phyloP scores from a whole-genome alignment of 371 early-diverging fungal genomes.

The Neoconidiobolus thromboides region DNA sequence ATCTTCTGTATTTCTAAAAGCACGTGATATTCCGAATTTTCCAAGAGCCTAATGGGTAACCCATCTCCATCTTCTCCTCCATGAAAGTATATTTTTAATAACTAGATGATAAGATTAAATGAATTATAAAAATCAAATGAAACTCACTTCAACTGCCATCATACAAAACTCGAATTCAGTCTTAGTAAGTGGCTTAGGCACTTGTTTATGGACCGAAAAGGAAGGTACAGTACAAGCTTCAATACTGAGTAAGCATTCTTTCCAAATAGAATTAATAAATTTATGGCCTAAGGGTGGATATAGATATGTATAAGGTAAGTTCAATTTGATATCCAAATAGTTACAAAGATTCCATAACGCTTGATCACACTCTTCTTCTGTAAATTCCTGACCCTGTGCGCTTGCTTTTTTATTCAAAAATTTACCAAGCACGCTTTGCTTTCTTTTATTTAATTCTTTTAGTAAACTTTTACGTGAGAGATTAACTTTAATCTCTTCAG shows the following conservation, averaged over 20 bases:
- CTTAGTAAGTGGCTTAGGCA: conserved; percentile 24
- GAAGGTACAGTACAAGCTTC: conserved; percentile 65
- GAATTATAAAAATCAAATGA: not conserved
- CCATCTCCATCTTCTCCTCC: conserved; percentile 76
- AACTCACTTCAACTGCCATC: not conserved
- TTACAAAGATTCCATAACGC: conserved; percentile 58
- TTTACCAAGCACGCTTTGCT: conserved; percentile 5
- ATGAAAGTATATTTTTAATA: conserved; percentile 66
- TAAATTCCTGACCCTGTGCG: conserved; percentile 11
- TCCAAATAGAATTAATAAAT: conserved; percentile 68
- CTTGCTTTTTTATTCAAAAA: conserved; percentile 10
- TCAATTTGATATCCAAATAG: conserved; percentile 71
- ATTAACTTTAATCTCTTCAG: not conserved
- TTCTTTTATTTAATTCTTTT: conserved; percentile 8
- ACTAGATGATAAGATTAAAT: conserved; percentile 13
- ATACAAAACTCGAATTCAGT: not conserved
- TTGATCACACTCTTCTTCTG: conserved; percentile 51
- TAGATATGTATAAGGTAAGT: conserved; percentile 48
- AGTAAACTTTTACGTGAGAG: not conserved
- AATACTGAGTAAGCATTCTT: conserved; percentile 50
- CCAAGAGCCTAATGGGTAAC: conserved; percentile 46
- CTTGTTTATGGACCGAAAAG: conserved; percentile 39
- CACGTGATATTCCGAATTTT: conserved; percentile 51
- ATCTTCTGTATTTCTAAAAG: conserved; percentile 34
- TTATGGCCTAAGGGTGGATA: conserved; percentile 60